Percentiles rank a stretch among this genome's conserved stretches.
phyloP scores from a whole-genome alignment of 2,329 filamentous ascomycete genomes.

The Massarina eburnea region DNA sequence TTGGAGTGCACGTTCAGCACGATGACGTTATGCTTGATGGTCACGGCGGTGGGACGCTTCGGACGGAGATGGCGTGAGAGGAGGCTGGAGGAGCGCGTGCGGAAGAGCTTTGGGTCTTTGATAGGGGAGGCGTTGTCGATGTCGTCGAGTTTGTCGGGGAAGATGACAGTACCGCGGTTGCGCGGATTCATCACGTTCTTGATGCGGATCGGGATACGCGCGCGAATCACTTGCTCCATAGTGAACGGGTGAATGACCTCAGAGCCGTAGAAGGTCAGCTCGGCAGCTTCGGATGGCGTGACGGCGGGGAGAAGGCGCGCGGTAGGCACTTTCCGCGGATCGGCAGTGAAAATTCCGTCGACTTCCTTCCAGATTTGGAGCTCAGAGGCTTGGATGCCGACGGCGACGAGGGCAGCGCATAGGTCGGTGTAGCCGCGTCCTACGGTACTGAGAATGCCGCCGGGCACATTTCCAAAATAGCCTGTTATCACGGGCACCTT shows the following conservation, averaged over 20 bases:
- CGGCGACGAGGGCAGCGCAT: conserved; percentile 87
- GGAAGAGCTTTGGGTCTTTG: conserved; percentile 59
- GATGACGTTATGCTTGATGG: conserved; percentile 94
- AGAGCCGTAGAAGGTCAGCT: conserved; percentile 74
- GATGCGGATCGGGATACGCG: conserved; percentile 82
- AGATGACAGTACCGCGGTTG: conserved; percentile 76
- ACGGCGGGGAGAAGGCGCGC: conserved; percentile 87
- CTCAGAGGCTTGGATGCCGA: conserved; percentile 83
- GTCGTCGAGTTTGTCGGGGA: conserved; percentile 69
- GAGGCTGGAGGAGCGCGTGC: conserved; percentile 50
- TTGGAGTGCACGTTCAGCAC: conserved; percentile 99
- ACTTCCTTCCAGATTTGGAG: conserved; percentile 99
- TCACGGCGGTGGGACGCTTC: conserved; percentile 67
- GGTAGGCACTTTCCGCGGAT: conserved; percentile 87
- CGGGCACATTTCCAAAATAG: conserved; percentile 92
- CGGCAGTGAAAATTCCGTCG: conserved; percentile 87
- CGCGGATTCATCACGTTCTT: conserved; percentile 89
- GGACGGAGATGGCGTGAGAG: conserved; percentile 49
- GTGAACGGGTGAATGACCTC: conserved; percentile 99
- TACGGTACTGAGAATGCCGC: conserved; percentile 86
- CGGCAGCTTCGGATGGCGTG: conserved; percentile 91
- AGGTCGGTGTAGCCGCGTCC: conserved; percentile 96
- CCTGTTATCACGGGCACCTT: conserved; percentile 66
- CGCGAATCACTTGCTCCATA: conserved; percentile 86
- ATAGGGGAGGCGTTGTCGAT: conserved; percentile 57